Percentiles rank a stretch among this genome's conserved stretches.
Conservation (phyloP, 345 rosid genomes). For the Laguncularia racemosa region DNA sequence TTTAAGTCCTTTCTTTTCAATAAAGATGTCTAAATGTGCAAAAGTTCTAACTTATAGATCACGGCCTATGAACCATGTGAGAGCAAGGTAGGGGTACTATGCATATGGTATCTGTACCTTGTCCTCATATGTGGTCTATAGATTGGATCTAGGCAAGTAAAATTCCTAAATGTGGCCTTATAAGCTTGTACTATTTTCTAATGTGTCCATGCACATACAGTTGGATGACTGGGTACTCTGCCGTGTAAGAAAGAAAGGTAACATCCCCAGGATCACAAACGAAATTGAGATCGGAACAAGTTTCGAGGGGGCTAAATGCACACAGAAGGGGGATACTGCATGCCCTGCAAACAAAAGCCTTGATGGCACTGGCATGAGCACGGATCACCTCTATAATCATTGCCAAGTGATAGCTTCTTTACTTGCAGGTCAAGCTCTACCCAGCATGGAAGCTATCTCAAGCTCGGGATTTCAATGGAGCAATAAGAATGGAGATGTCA, state of each 20-base stretch:
- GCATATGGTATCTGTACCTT: too few relatives aligned
- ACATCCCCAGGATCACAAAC: slow-evolving; percentile 5
- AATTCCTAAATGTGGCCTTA: too few relatives aligned
- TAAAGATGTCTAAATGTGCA: too few relatives aligned
- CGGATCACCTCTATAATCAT: slow-evolving; percentile 28
- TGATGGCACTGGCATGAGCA: slow-evolving; percentile 17
- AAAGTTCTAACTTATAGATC: too few relatives aligned
- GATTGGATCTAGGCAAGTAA: too few relatives aligned
- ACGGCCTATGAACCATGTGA: too few relatives aligned
- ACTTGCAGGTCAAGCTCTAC: slow-evolving; percentile 24
- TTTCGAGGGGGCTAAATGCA: slow-evolving; percentile 7
- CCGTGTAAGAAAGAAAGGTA: slow-evolving; percentile 29
- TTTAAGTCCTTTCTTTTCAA: too few relatives aligned
- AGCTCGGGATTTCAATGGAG: slow-evolving; percentile 15
- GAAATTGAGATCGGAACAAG: slow-evolving; percentile 7
- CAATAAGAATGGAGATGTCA: slow-evolving; percentile 9
- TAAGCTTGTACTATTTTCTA: too few relatives aligned
- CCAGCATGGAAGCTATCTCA: slow-evolving; percentile 21
- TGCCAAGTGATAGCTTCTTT: slow-evolving; percentile 27
- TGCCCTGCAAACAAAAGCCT: slow-evolving; percentile 4
- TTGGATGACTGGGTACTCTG: slow-evolving; percentile 52
- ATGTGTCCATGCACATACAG: slow-evolving; percentile 12
- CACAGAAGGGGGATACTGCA: slow-evolving; percentile 10
- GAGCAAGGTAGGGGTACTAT: too few relatives aligned
- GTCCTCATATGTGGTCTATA: too few relatives aligned